These are phyloP conservation scores for Dactylellina leptospora DNA, from an alignment of 2,329 filamentous ascomycete genomes.

Conservation along the genomic window DNA sequence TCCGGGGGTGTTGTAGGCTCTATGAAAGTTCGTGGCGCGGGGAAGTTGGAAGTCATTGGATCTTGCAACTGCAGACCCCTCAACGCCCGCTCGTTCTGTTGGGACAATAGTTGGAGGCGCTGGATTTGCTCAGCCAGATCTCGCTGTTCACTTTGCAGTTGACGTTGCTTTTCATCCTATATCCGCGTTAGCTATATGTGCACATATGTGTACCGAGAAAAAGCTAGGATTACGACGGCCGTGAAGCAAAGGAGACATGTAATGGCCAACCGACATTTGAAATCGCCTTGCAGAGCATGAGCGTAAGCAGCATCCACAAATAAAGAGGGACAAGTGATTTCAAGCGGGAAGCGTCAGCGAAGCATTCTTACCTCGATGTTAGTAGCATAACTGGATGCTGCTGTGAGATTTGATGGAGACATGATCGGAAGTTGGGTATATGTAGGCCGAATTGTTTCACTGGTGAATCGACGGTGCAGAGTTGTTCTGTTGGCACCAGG, in stretches of 20 bases:
- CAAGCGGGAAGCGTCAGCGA: too few relatives aligned
- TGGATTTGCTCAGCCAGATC: conserved; percentile 93
- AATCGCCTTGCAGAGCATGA: not conserved
- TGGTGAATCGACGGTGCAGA: conserved; percentile 51
- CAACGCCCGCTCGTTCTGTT: conserved; percentile 77
- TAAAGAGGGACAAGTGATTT: too few relatives aligned
- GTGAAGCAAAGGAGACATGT: too few relatives aligned
- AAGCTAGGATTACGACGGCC: too few relatives aligned
- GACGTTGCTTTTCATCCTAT: conserved; percentile 49
- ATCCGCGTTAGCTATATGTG: conserved; percentile 12
- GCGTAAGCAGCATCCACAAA: not conserved
- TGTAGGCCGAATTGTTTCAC: conserved; percentile 41
- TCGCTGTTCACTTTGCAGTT: conserved; percentile 71
- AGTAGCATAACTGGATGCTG: conserved; percentile 10
- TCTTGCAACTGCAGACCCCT: conserved; percentile 39
- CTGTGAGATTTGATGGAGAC: conserved; percentile 10
- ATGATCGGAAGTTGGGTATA: conserved; percentile 25
- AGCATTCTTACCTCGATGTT: conserved; percentile 31
- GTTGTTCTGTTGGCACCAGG: conserved; percentile 43
- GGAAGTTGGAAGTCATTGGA: conserved; percentile 12
- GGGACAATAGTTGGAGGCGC: conserved; percentile 83
- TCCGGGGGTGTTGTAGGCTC: conserved; percentile 97
- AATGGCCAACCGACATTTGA: not conserved
- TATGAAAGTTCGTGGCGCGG: conserved; percentile 69
- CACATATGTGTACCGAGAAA: too few relatives aligned